These are phyloP conservation scores for Pisolithus microcarpus DNA, from an alignment of 768 basidiomycete genomes.

Conservation along the genomic window DNA sequence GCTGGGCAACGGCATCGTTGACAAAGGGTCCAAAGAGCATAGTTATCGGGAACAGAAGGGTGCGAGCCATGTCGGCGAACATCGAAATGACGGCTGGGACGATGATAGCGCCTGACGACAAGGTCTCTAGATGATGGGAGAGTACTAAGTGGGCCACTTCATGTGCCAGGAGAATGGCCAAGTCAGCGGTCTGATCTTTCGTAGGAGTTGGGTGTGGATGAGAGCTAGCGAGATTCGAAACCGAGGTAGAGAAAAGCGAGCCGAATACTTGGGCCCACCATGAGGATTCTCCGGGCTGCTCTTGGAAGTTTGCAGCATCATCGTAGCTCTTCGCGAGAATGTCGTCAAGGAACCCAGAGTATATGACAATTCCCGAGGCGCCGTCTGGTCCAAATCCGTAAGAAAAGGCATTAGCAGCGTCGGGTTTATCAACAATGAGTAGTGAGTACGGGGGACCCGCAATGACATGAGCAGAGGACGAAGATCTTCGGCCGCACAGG, in stretches of 20 bases:
- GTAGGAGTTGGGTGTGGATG: constrained; percentile 52
- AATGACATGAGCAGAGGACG: constrained; percentile 46
- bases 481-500: constrained; percentile 37
- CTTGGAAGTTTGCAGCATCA: constrained; percentile 12
- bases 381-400: constrained; percentile 93
- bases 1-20: constrained; percentile 83
- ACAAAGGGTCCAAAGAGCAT: constrained; percentile 93
- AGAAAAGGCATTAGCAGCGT: constrained; percentile 84
- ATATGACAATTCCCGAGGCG: constrained; percentile 90
- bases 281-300: constrained; percentile 24
- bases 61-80: constrained; percentile 64
- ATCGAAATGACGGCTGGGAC: constrained; percentile 77
- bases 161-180: constrained; percentile 88
- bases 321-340: constrained; percentile 50
- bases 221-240: constrained; percentile 19
- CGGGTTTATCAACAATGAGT: constrained; percentile 80
- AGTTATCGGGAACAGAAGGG: constrained; percentile 80
- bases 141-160: constrained; percentile 89
- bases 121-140: constrained; percentile 84
- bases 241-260: constrained; percentile 29
- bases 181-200: constrained; percentile 74
- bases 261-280: constrained; percentile 47
- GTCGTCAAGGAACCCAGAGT: constrained; percentile 88
- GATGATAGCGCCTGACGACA: constrained; percentile 80
- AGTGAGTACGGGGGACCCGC: constrained; percentile 87